Base-by-base conservation (phyloP, 495 filamentous ascomycete species). In the Penicillium subrubescens region DNA sequence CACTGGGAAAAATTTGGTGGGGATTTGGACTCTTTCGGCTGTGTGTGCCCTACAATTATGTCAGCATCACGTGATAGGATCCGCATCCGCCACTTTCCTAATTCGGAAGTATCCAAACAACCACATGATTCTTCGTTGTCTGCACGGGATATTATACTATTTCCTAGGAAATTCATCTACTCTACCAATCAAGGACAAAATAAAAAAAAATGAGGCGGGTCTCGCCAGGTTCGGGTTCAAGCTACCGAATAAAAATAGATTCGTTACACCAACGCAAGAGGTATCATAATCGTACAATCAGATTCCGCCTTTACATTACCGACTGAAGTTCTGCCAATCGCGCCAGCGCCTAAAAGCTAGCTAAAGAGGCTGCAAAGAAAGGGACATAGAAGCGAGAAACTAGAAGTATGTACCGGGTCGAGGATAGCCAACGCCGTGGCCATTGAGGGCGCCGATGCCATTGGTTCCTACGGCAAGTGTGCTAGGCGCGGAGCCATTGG, bases 261-360 rank as follows among this genome's bases (percentile, higher is more conserved):
- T 75, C 71, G 62, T 71, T 63, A 74, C 71, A 70, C 55, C 65
- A 79, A 71, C 68, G 61, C 67, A 76, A 75, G 65, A 79, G 79
- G 79, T 82, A 82, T 82, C 80, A 81, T 82, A 81, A 73, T 82
- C 78, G 74, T 82, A 82, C 80, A 78, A 78, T 73, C 69, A 79
- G 66, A 74, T 66, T 76, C 73, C 71, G 69, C 62, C 77, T 77
- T 67, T 75, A 79, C 76, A 77, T 67, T 68, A 62, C 50, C 57
- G 61, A 48, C 66, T 64, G 59, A 54, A 69, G 59, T 65, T 64
- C 67, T 73, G 67, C 55, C 62, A 25, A 67, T 67, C 37, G 52
- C 67, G 69, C 66, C 60, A 39, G 63, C 46, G 63, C 67, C 66
- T 58, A 51, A 71, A 71, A 68, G 67, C 70, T 71, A 68, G 67